Base-by-base conservation (phyloP, 192 early-diverging fungal species). In the Linnemannia hyalina region DNA sequence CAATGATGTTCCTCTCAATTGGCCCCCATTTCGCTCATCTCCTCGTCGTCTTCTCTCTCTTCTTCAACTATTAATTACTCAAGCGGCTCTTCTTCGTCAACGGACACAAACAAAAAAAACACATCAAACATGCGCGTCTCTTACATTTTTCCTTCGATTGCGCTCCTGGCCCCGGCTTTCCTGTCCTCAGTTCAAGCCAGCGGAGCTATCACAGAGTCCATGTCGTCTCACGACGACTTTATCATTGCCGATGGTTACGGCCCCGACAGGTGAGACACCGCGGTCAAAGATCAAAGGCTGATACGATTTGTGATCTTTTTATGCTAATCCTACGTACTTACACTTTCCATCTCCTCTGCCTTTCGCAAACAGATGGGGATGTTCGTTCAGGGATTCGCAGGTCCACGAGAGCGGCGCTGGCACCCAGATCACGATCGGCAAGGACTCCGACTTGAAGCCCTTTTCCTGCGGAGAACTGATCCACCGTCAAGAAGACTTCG, bases 401-500 rank as follows among this genome's bases (percentile, higher is more conserved):
- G 79, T 86, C 6, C 78, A 86, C 35, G 63, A 73, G 32, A 68
- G 23, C 20, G 42, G 32, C 20, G 15, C 41, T 13, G 83, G 83
- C 42, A 86, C 83, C 9, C 23, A 49, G 13, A 86, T 86, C 79
- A 80, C 79, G 5, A 86, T 86, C 23, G 83, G 83, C 41, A 80
- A 68, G 71, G 83, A 86, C 38, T 85, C 83, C 29, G 78, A 80
- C 46, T 47, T 68, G 29, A 86, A 86, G 44, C 84, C 79, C 5
- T 86, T 78, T 29, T 86, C 84, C 0, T 86, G 84, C 41, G 80
- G 84, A 3, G 84, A 86, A 23, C 70, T 81, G 2, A 86, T 81
- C 52, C 81, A 86, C 68, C 35, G 44, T 9, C 26, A 57, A 32
- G 71, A 81, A 29, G 76, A 75, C 23, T 10, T 86, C 32, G n/a